A percentile compares a stretch with the other conserved stretches of the same genome.
These are phyloP conservation scores for Aspergillus intermedius DNA, from an alignment of 2,329 filamentous ascomycete genomes.

Conservation along the genomic window DNA sequence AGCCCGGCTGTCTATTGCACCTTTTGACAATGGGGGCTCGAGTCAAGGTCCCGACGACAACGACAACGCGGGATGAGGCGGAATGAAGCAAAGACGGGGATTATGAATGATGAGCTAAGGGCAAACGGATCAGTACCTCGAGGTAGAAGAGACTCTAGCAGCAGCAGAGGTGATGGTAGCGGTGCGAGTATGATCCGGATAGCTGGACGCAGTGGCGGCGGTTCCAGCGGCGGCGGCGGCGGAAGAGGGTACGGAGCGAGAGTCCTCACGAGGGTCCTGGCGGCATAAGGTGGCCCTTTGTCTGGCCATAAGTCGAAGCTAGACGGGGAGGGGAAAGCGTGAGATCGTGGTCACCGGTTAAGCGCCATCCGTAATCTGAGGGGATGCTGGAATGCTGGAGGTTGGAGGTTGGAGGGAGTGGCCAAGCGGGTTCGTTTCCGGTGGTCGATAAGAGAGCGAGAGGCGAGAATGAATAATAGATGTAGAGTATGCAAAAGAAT, in stretches of 20 bases:
- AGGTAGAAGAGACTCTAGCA: slow-evolving; percentile 22
- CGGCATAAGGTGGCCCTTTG: slow-evolving; percentile 39
- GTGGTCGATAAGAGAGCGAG: not conserved
- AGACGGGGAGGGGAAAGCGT: slow-evolving; percentile 25
- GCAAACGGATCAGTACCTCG: slow-evolving; percentile 28
- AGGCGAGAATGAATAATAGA: not conserved
- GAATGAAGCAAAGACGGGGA: slow-evolving; percentile 1
- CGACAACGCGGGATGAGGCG: not conserved
- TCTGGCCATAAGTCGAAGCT: slow-evolving; percentile 40
- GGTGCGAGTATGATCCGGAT: not conserved
- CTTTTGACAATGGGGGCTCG: not conserved
- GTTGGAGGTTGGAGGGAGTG: slow-evolving; percentile 17
- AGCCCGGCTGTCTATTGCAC: no score
- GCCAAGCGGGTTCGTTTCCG: slow-evolving; percentile 1
- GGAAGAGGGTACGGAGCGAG: slow-evolving; percentile 21
- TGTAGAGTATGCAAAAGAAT: not conserved
- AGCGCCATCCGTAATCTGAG: slow-evolving; percentile 37
- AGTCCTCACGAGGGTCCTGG: slow-evolving; percentile 39
- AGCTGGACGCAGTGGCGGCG: slow-evolving; percentile 17
- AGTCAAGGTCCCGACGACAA: not conserved
- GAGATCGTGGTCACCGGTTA: slow-evolving; percentile 30
- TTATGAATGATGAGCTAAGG: not conserved
- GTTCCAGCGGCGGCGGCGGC: slow-evolving; percentile 20
- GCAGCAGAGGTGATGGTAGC: slow-evolving; percentile 18
- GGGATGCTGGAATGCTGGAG: slow-evolving; percentile 7